Evolutionary conservation across 1,284 basidiomycete species (phyloP).

Genomic region (Cerioporus squamosus): DNA sequence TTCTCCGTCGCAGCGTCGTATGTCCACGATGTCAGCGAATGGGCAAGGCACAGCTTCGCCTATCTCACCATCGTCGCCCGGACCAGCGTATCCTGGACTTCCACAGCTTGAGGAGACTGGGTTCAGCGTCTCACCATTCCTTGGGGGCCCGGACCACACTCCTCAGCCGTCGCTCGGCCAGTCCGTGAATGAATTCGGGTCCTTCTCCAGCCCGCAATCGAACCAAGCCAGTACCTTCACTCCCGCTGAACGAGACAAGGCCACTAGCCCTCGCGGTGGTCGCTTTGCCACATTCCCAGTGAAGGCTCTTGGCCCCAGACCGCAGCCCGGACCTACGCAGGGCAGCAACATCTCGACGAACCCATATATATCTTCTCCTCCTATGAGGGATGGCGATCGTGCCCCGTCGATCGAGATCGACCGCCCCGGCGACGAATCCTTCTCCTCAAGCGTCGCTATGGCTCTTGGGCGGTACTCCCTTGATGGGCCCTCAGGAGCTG

Average conservation of each 20-base stretch:
- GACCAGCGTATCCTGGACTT: conserved; percentile 12
- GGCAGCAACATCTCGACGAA: conserved; percentile 17
- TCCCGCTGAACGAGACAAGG: conserved; percentile 16
- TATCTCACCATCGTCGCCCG: neutral
- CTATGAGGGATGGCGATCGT: conserved; percentile 34
- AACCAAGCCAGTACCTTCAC: conserved; percentile 29
- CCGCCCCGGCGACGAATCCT: conserved; percentile 41
- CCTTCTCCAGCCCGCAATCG: conserved; percentile 16
- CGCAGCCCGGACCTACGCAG: conserved; percentile 15
- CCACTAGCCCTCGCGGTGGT: conserved; percentile 33
- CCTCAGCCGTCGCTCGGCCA: conserved; percentile 4
- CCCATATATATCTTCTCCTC: conserved; percentile 17
- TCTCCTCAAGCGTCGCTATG: conserved; percentile 56
- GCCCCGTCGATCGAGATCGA: conserved; percentile 35
- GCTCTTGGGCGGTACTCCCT: conserved; percentile 41
- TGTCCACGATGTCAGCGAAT: conserved; percentile 9
- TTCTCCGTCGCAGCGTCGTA: conserved; percentile 1
- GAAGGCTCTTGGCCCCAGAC: conserved; percentile 30
- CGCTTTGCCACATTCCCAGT: conserved; percentile 66
- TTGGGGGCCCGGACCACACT: conserved; percentile 5
- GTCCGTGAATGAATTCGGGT: conserved; percentile 32
- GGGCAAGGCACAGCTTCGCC: conserved; percentile 1
- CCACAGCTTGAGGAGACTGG: conserved; percentile 20
- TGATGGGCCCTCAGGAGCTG: conserved; percentile 10
- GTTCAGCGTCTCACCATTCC: conserved; percentile 18